Evolutionary conservation across 345 rosid species (phyloP).

Genomic region (Salix purpurea): DNA sequence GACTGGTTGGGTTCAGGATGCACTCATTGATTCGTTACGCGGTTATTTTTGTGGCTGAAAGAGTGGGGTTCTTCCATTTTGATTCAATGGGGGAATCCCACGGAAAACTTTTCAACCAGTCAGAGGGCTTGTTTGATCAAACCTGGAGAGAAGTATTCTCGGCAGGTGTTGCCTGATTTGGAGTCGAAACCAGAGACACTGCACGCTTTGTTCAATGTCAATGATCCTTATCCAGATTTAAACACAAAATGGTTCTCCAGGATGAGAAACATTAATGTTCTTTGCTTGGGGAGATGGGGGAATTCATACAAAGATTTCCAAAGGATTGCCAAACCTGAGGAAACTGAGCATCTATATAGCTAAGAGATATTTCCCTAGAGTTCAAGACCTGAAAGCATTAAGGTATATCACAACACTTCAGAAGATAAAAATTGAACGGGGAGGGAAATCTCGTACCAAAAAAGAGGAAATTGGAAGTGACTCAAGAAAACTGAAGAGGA

Average conservation of each 20-base stretch:
- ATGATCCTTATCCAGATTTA: slow-evolving; percentile 41
- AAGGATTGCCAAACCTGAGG: slow-evolving; percentile 13
- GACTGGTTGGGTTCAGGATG: slow-evolving; percentile 36
- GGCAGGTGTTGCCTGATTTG: background rate
- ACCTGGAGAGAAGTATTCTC: background rate
- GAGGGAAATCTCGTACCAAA: slow-evolving; percentile 10
- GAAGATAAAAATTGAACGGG: slow-evolving; percentile 41
- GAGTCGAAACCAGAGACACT: background rate
- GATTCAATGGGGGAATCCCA: slow-evolving; percentile 19
- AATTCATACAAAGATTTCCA: background rate
- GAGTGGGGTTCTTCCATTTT: slow-evolving; percentile 22
- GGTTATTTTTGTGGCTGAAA: slow-evolving; percentile 28
- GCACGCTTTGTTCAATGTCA: slow-evolving; percentile 44
- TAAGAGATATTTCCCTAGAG: background rate
- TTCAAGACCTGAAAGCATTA: background rate
- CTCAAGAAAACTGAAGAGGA: background rate
- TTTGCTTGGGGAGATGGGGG: slow-evolving; percentile 49
- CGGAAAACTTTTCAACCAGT: background rate
- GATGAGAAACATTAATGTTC: slow-evolving; percentile 26
- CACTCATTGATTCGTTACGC: slow-evolving; percentile 38
- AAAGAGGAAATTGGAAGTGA: background rate
- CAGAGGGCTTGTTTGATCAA: slow-evolving; percentile 42
- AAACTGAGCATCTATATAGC: slow-evolving; percentile 36
- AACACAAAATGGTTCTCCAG: slow-evolving; percentile 33
- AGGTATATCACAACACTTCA: background rate